Conservation (phyloP, 2,329 filamentous ascomycete species). For the Metarhizium brunneum region DNA sequence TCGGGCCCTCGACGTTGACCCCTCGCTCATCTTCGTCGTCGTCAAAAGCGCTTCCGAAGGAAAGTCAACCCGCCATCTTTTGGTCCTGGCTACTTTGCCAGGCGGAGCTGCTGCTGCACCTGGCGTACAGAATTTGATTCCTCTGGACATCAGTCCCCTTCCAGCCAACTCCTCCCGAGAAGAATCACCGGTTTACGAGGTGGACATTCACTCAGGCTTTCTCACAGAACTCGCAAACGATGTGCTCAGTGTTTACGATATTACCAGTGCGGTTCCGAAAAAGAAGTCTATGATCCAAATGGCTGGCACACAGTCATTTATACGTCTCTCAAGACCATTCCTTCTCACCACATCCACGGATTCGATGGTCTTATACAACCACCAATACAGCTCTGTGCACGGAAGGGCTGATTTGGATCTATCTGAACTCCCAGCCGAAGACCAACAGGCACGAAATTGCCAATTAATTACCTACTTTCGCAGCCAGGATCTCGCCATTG, state of each 20-base stretch:
- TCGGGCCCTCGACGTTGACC: conserved; percentile 33
- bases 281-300: conserved; percentile 44
- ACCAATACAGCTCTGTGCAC: conserved; percentile 55
- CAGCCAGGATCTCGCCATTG: conserved; percentile 57
- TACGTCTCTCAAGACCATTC: conserved; percentile 57
- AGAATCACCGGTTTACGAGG: conserved; percentile 31
- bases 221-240: conserved; percentile 50
- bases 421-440: conserved; percentile 28
- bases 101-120: conserved; percentile 14
- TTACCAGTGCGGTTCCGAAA: conserved; percentile 53
- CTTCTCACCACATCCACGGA: conserved; percentile 51
- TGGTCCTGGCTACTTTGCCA: conserved; percentile 23
- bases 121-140: conserved; percentile 26
- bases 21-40: conserved; percentile 46
- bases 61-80: conserved; percentile 20
- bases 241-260: conserved; percentile 51
- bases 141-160: conserved; percentile 30
- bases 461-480: conserved; percentile 53
- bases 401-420: conserved; percentile 36
- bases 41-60: conserved; percentile 25
- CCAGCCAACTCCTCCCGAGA: conserved; percentile 13
- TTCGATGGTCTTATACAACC: conserved; percentile 56
- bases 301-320: conserved; percentile 48
- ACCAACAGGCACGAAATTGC: conserved; percentile 25
- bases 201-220: conserved; percentile 55